Conservation (phyloP, 2,329 filamentous ascomycete species). For the Daldinia sp. region DNA sequence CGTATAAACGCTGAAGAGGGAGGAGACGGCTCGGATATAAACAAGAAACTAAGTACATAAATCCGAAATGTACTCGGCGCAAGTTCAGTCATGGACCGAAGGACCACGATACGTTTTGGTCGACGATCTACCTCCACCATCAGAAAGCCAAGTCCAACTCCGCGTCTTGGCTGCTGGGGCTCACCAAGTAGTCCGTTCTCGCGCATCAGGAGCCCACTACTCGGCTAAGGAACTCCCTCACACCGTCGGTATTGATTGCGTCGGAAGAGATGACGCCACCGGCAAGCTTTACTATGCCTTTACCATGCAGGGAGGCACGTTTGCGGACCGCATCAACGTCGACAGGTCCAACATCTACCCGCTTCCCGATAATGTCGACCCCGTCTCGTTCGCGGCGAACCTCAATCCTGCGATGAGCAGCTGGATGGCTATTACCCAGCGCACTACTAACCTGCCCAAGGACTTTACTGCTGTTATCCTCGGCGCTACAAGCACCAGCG, state of each 20-base stretch:
- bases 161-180: constrained; percentile 65
- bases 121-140: constrained; percentile 54
- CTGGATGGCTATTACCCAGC: constrained; percentile 68
- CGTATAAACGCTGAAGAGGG: too few species aligned
- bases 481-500: constrained; percentile 66
- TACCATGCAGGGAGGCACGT: constrained; percentile 56
- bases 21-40: background rate
- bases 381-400: constrained; percentile 63
- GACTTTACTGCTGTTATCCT: constrained; percentile 64
- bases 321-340: constrained; percentile 63
- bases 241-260: constrained; percentile 65
- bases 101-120: constrained; percentile 51
- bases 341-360: constrained; percentile 52
- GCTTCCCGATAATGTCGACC: constrained; percentile 60
- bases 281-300: constrained; percentile 65
- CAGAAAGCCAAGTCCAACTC: constrained; percentile 59
- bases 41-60: background rate
- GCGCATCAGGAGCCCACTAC: constrained; percentile 68
- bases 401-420: constrained; percentile 67
- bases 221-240: constrained; percentile 62
- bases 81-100: constrained; percentile 48
- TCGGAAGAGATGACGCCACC: constrained; percentile 59
- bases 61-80: constrained; percentile 46
- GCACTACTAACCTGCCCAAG: constrained; percentile 55
- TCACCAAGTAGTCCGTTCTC: constrained; percentile 65